A percentile compares a stretch with the other conserved stretches of the same genome.
These are phyloP conservation scores for Sclerotinia spermophila DNA, from an alignment of 2,329 filamentous ascomycete species.

Conservation along the genomic window DNA sequence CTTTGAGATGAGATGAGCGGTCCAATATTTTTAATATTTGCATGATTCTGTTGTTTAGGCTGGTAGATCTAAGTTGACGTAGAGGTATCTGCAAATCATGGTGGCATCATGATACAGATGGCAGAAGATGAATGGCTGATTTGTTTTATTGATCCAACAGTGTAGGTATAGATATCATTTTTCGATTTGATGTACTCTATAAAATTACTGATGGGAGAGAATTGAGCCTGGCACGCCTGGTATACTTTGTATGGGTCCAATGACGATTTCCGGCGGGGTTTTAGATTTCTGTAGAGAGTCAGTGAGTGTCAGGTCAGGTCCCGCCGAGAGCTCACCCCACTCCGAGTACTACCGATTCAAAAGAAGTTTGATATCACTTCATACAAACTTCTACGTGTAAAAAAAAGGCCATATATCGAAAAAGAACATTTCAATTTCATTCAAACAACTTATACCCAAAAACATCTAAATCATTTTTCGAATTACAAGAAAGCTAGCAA, in stretches of 20 bases:
- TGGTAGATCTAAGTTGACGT: background rate
- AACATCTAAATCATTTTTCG: background rate
- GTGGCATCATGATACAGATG: background rate
- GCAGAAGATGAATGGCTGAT: background rate
- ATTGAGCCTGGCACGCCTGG: background rate
- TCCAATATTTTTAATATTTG: background rate
- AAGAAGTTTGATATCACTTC: conserved; percentile 14
- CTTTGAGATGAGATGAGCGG: background rate
- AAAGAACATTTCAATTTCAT: background rate
- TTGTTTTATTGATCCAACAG: background rate
- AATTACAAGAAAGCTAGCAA: conserved; percentile 27
- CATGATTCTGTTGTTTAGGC: background rate
- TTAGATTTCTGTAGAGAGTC: conserved; percentile 5
- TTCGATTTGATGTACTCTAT: background rate
- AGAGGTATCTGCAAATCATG: background rate
- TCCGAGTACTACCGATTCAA: conserved; percentile 14
- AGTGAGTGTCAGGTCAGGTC: no score
- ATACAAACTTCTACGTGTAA: background rate
- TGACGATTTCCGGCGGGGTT: conserved; percentile 19
- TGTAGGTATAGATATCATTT: background rate
- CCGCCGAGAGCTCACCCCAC: conserved; percentile 12
- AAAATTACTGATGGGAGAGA: background rate
- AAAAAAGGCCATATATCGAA: background rate
- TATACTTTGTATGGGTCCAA: conserved; percentile 3
- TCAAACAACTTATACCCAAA: background rate